Evolutionary conservation across 768 basidiomycete species (phyloP), one percentile per base, ranked within the genome.

Genomic region (Russula dissimulans): DNA sequence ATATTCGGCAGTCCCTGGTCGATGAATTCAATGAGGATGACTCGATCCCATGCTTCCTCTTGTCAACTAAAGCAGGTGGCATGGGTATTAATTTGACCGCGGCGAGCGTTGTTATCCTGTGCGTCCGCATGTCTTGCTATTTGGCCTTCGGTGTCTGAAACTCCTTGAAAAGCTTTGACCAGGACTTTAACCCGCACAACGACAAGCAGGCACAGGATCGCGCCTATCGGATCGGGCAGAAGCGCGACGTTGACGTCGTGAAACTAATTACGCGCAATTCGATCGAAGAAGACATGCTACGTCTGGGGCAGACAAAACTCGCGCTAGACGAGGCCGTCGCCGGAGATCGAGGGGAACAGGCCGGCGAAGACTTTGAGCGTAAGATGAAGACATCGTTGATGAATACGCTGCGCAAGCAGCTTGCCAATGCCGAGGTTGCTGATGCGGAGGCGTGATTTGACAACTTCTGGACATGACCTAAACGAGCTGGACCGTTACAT

Each of bases 81-180:
- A 92, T 93, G 90, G 95, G 95, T 5, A 95, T 99, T 70, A 99
- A 99, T 71, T 73, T 99, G 65, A 95, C 91, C 1, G 93, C 94
- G 2, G 95, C 95, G 1, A 94, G 90, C 47, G 93, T 94, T 42
- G 95, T 99, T 44, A 89, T 98, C 68, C 89, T 94, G 88, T 89
- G 62, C 47, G 83, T 71, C 5, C 57, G n/a, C n/a, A 62, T 34
- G 34, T 53, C 50, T 57, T 50, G 36, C 15, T 15, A 14, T 49
- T 45, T 41, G 51, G 18, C 44, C 31, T 41, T 56, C 26, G 47
- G 44, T 29, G 45, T 65, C 48, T 54, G 71, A 59, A 32, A 14
- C 44, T 29, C 8, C 17, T 10, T 8, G 45, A 32, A 60, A 26
- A 89, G 87, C 83, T 97, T 94, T 69, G 95, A 99, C 70, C 94